A percentile compares a stretch with the other conserved stretches of the same genome.
phyloP scores from a whole-genome alignment of 768 basidiomycete genomes.

The Tulasnella sp. region DNA sequence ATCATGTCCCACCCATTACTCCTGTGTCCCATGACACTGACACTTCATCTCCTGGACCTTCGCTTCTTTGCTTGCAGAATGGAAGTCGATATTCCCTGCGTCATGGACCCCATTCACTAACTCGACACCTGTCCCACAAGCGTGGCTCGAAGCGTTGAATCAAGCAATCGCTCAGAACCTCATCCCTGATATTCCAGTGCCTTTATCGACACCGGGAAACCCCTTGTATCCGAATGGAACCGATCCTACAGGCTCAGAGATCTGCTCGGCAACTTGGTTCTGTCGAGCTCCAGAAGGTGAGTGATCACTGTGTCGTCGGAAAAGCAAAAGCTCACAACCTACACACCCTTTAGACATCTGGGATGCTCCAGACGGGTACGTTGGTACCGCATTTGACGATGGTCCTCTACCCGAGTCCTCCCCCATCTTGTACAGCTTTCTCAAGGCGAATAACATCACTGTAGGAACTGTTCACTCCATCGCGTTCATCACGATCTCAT shows the following conservation, averaged over 20 bases:
- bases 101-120: not conserved
- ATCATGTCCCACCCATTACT: conserved; percentile 23
- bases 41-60: conserved; percentile 13
- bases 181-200: conserved; percentile 25
- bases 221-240: conserved; percentile 2
- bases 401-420: conserved; percentile 22
- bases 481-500: no score
- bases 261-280: conserved; percentile 28
- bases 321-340: conserved; percentile 15
- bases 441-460: conserved; percentile 24
- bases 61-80: not conserved
- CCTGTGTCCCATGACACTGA: not conserved
- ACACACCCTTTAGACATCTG: conserved; percentile 21
- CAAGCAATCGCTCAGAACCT: conserved; percentile 22
- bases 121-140: conserved; percentile 23
- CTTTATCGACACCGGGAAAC: not conserved
- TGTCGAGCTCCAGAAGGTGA: conserved; percentile 9
- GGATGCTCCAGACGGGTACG: conserved; percentile 28
- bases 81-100: conserved; percentile 4
- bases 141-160: conserved; percentile 29
- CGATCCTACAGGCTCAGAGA: conserved; percentile 16
- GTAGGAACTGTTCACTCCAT: conserved; percentile 15
- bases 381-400: conserved; percentile 24
- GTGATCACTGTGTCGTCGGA: no score
- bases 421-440: conserved; percentile 25